Conservation (phyloP, 495 filamentous ascomycete species). For the Penicillium nucicola region DNA sequence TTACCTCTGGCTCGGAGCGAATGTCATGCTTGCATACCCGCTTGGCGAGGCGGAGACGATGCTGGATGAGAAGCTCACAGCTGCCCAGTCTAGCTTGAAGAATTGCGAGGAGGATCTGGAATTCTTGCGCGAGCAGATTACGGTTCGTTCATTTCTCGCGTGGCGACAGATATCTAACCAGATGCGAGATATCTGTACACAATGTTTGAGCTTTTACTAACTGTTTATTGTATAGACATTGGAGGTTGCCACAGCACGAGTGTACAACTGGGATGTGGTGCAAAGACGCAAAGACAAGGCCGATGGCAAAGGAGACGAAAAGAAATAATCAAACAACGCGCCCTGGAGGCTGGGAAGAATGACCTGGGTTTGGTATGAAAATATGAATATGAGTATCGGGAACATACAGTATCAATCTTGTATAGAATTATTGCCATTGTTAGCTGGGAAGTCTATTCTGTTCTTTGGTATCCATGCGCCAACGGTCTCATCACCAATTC, state of each 20-base stretch:
- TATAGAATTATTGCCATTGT: slow-evolving; percentile 4
- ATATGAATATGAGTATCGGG: slow-evolving; percentile 9
- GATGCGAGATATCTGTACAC: not conserved
- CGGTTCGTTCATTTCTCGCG: slow-evolving; percentile 51
- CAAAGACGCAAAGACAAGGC: slow-evolving; percentile 88
- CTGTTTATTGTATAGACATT: slow-evolving; percentile 61
- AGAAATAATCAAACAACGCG: slow-evolving; percentile 11
- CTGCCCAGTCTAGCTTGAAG: slow-evolving; percentile 70
- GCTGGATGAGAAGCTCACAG: slow-evolving; percentile 71
- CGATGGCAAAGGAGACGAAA: slow-evolving; percentile 51
- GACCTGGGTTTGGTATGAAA: slow-evolving; percentile 4
- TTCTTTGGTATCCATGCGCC: not conserved
- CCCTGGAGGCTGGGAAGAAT: slow-evolving; percentile 6
- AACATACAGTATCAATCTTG: slow-evolving; percentile 6
- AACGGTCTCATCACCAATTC: too few relatives aligned
- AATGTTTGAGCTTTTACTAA: not conserved
- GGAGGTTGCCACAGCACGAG: slow-evolving; percentile 90
- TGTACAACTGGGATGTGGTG: slow-evolving; percentile 99
- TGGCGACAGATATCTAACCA: not conserved
- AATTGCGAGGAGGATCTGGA: slow-evolving; percentile 97
- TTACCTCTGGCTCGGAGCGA: slow-evolving; percentile 95
- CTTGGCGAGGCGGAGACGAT: slow-evolving; percentile 81
- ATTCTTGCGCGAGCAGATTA: slow-evolving; percentile 94
- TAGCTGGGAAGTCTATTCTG: slow-evolving; percentile 1
- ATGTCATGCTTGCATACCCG: slow-evolving; percentile 96